phyloP scores from a whole-genome alignment of 768 basidiomycete species.

The Strobilomyces dryophilus region DNA sequence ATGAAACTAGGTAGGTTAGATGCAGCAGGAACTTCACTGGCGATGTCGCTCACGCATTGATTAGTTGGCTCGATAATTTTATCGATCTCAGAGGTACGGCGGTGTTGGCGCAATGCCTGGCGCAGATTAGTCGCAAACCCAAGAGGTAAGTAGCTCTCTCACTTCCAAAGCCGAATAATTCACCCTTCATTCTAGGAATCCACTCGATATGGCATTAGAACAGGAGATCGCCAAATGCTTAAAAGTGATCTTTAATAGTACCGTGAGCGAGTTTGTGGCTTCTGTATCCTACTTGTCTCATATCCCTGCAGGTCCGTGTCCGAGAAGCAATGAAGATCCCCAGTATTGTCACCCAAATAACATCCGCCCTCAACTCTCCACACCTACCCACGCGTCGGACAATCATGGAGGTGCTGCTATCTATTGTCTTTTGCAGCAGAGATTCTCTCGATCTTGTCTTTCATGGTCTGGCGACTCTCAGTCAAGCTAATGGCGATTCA shows the following conservation, averaged over 20 bases:
- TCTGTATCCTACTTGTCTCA: conserved; percentile 1
- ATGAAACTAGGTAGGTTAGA: conserved; percentile 65
- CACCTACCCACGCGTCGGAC: conserved; percentile 74
- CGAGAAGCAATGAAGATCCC: conserved; percentile 71
- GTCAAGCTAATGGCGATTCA: conserved; percentile 54
- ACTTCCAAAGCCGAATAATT: not conserved
- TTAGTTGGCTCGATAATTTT: conserved; percentile 79
- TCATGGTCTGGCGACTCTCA: conserved; percentile 69
- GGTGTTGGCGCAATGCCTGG: conserved; percentile 75
- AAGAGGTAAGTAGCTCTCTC: conserved; percentile 45
- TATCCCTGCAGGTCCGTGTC: conserved; percentile 50
- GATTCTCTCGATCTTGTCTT: conserved; percentile 66
- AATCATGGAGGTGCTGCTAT: conserved; percentile 75
- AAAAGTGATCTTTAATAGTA: conserved; percentile 71
- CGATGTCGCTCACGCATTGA: conserved; percentile 15
- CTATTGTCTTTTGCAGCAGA: conserved; percentile 63
- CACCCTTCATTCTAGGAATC: conserved; percentile 9
- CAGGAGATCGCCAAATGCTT: conserved; percentile 88
- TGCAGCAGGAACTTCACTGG: not conserved
- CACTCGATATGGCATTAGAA: conserved; percentile 68
- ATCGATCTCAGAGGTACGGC: conserved; percentile 75
- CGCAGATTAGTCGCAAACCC: conserved; percentile 70
- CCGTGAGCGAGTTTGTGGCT: conserved; percentile 35
- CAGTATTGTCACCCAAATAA: conserved; percentile 72
- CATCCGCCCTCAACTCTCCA: conserved; percentile 78